Conservation (phyloP, 2,329 filamentous ascomycete genomes). For the Chaetomium sp. region DNA sequence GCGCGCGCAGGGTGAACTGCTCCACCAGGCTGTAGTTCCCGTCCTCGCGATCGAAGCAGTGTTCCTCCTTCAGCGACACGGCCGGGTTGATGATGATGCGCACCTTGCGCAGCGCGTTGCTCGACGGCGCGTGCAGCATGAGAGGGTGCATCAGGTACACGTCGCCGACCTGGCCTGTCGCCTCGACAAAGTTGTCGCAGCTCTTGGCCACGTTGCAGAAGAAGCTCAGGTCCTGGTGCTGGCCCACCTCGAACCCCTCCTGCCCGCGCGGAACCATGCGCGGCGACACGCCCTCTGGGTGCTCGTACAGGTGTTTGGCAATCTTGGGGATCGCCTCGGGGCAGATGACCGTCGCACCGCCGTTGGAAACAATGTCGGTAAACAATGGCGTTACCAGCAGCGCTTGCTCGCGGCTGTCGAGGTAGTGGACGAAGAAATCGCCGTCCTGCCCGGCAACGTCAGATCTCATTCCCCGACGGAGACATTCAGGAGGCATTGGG, state of each 20-base stretch:
- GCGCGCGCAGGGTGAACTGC: constrained; percentile 53
- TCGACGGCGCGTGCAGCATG: constrained; percentile 60
- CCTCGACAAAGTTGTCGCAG: constrained; percentile 56
- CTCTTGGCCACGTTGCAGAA: constrained; percentile 45
- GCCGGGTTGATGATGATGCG: constrained; percentile 61
- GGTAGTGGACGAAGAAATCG: constrained; percentile 72
- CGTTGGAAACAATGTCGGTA: constrained; percentile 61
- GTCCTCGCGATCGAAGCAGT: constrained; percentile 52
- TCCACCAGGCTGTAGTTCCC: constrained; percentile 58
- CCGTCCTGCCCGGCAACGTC: constrained; percentile 50
- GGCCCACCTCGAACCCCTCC: constrained; percentile 44
- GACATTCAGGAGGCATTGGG: background rate
- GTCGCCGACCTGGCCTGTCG: constrained; percentile 56
- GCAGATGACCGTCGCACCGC: constrained; percentile 67
- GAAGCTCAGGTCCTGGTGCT: constrained; percentile 49
- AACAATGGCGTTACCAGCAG: constrained; percentile 69
- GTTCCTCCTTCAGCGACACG: constrained; percentile 54
- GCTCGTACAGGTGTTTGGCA: constrained; percentile 59
- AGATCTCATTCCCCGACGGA: background rate
- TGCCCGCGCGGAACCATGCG: constrained; percentile 62
- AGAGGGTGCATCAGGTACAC: constrained; percentile 62
- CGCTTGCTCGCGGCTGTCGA: constrained; percentile 70
- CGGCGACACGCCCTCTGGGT: constrained; percentile 68
- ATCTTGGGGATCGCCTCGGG: constrained; percentile 59
- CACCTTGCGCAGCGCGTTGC: constrained; percentile 45